Evolutionary conservation across 768 basidiomycete genomes (phyloP).

Genomic region (Boletus huronensis): DNA sequence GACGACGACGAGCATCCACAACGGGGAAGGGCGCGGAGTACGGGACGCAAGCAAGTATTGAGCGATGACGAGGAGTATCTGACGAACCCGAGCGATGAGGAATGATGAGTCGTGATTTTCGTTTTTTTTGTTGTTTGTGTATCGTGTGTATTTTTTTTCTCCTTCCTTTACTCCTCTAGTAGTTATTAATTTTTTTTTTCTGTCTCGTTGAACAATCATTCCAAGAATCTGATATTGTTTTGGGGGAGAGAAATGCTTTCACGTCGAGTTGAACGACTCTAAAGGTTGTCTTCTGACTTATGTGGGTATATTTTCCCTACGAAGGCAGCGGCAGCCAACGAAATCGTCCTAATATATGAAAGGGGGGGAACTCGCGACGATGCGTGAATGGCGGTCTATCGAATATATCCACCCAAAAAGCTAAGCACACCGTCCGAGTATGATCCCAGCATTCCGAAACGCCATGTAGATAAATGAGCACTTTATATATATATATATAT

Average conservation of each 20-base stretch:
- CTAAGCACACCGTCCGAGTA: not conserved
- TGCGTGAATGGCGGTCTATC: not conserved
- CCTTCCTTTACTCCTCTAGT: not conserved
- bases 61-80: conserved; percentile 66
- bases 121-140: conserved; percentile 9
- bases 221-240: not conserved
- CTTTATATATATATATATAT: not conserved
- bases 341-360: not conserved
- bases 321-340: not conserved
- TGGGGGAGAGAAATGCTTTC: not conserved
- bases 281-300: no score
- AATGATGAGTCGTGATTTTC: conserved; percentile 31
- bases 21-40: conserved; percentile 53
- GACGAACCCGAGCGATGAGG: conserved; percentile 70
- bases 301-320: no score
- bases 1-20: conserved; percentile 72
- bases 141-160: conserved; percentile 12
- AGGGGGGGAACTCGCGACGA: not conserved
- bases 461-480: not conserved
- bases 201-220: conserved; percentile 3
- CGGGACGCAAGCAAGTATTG: conserved; percentile 67
- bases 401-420: not conserved
- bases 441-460: not conserved
- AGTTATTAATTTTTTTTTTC: conserved; percentile 4
- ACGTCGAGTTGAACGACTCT: not conserved